Conservation (phyloP, 345 rosid genomes). For the Salix koriyanagi region DNA sequence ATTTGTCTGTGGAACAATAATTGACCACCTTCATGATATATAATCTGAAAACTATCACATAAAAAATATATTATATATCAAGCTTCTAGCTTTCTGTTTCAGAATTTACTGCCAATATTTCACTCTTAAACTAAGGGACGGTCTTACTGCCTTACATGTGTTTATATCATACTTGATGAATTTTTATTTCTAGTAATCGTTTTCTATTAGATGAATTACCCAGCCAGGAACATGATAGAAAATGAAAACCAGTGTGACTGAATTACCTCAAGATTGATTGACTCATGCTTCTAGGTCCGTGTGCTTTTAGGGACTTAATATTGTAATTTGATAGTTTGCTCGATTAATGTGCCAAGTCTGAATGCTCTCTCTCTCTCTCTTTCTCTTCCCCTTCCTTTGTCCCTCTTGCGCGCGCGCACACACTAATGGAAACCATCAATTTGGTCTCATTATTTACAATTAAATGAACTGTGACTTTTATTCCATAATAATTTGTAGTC, state of each 20-base stretch:
- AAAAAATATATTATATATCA: no score
- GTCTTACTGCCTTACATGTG: no score
- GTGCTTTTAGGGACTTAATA: not conserved
- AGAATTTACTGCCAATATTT: no score
- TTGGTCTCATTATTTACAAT: not conserved
- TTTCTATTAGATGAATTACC: no score
- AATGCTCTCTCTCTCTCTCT: not conserved
- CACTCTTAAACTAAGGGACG: no score
- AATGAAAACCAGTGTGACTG: not conserved
- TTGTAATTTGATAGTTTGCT: not conserved
- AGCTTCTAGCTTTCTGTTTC: no score
- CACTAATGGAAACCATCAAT: not conserved
- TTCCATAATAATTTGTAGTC: not conserved
- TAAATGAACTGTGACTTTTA: not conserved
- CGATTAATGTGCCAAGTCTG: not conserved
- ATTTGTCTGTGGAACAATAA: not conserved
- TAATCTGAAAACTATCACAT: not conserved
- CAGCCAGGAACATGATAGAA: not conserved
- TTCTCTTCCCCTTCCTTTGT: not conserved
- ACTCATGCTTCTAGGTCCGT: not conserved
- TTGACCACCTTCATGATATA: constrained; percentile 3
- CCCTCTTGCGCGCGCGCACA: no score
- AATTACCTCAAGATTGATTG: not conserved
- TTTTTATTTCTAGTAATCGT: no score
- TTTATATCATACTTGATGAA: no score